Evolutionary conservation across 306 rosid species (phyloP).

Genomic region (Corylus avellana): DNA sequence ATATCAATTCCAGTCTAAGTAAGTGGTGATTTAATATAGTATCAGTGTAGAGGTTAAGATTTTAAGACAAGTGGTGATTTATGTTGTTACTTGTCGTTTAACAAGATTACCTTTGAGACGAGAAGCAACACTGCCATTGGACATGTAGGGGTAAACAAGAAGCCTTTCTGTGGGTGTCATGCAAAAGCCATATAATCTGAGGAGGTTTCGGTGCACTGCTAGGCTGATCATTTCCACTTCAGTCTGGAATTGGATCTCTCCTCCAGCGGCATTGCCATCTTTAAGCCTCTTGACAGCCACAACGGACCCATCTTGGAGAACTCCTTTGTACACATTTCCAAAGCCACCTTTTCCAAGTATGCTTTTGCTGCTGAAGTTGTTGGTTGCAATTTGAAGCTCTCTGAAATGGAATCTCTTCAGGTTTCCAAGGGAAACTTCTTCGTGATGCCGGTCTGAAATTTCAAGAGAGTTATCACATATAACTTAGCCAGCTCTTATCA

Average conservation of each 20-base stretch:
- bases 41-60: too few species aligned
- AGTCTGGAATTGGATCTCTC: conserved; percentile 93
- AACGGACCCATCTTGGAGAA: conserved; percentile 70
- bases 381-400: conserved; percentile 85
- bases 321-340: conserved; percentile 92
- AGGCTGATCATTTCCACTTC: conserved; percentile 98
- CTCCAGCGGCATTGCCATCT: conserved; percentile 77
- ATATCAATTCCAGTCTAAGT: conserved; percentile 5
- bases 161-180: conserved; percentile 79
- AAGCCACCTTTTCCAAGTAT: conserved; percentile 91
- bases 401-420: conserved; percentile 81
- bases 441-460: conserved; percentile 67
- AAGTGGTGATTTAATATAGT: too few species aligned
- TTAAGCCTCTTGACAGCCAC: conserved; percentile 94
- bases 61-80: too few species aligned
- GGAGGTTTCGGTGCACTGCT: conserved; percentile 90
- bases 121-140: conserved; percentile 94
- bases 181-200: conserved; percentile 79
- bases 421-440: conserved; percentile 87
- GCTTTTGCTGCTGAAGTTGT: conserved; percentile 85
- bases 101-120: conserved; percentile 70
- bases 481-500: neutral
- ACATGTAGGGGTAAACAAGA: conserved; percentile 89
- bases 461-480: conserved; percentile 1
- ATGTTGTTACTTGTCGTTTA: too few species aligned